phyloP scores from a whole-genome alignment of 2,329 filamentous ascomycete genomes.

The Fusarium siculi region DNA sequence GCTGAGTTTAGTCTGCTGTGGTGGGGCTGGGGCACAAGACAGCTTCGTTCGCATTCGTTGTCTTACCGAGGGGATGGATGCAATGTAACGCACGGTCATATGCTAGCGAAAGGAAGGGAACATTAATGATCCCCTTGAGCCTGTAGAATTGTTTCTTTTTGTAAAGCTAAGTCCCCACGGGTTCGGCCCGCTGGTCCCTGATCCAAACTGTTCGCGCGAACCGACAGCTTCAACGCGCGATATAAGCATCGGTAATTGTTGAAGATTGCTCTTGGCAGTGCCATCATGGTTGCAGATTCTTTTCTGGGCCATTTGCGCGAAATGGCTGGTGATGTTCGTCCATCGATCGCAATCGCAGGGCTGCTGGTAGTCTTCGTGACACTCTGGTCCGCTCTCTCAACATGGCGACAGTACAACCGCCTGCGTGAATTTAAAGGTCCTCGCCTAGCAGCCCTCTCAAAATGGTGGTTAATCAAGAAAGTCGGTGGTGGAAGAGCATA shows the following conservation, averaged over 20 bases:
- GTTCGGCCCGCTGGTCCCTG: not conserved
- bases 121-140: slow-evolving; percentile 10
- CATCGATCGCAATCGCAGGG: slow-evolving; percentile 20
- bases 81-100: not conserved
- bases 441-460: slow-evolving; percentile 50
- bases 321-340: not conserved
- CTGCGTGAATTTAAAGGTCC: slow-evolving; percentile 56
- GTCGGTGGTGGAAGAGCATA: slow-evolving; percentile 48
- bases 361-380: not conserved
- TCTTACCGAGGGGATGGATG: not conserved
- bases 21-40: not conserved
- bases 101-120: not conserved
- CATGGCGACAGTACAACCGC: slow-evolving; percentile 47
- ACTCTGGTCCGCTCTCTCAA: slow-evolving; percentile 31
- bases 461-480: slow-evolving; percentile 51
- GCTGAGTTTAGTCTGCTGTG: not conserved
- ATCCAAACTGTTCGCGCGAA: not conserved
- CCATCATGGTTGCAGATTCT: slow-evolving; percentile 9
- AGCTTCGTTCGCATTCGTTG: not conserved
- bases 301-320: not conserved
- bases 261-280: not conserved
- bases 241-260: no score
- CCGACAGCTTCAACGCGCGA: not conserved
- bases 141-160: not conserved
- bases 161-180: not conserved